These are phyloP conservation scores for Termitomyces titanicus DNA, from an alignment of 768 basidiomycete species.

Conservation along the genomic window DNA sequence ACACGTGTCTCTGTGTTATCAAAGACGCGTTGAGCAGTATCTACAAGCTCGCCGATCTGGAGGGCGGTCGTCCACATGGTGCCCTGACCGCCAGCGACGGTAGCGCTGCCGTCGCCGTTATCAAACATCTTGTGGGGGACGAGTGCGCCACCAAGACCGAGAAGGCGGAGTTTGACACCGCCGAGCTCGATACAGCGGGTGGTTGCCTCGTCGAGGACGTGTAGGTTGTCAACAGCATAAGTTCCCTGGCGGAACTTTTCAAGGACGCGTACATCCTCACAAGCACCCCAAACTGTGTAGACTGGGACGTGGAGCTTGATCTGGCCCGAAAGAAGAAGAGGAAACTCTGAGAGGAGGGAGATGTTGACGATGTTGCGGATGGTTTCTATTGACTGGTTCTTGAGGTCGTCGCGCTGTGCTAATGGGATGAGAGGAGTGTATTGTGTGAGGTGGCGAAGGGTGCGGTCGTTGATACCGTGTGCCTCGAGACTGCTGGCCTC, in stretches of 20 bases:
- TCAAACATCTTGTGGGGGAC: conserved; percentile 95
- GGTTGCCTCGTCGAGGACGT: conserved; percentile 93
- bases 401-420: conserved; percentile 76
- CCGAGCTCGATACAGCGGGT: conserved; percentile 89
- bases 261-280: conserved; percentile 90
- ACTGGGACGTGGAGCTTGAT: conserved; percentile 91
- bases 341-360: conserved; percentile 89
- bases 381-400: conserved; percentile 63
- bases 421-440: conserved; percentile 92
- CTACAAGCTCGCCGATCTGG: conserved; percentile 96
- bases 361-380: conserved; percentile 76
- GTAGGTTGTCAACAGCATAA: conserved; percentile 85
- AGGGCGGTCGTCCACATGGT: conserved; percentile 99
- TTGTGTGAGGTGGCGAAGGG: conserved; percentile 91
- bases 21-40: conserved; percentile 92
- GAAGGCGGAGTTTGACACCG: conserved; percentile 87
- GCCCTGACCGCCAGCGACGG: conserved; percentile 97
- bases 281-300: conserved; percentile 96
- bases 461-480: conserved; percentile 79
- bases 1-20: conserved; percentile 93
- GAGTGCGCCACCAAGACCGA: conserved; percentile 95
- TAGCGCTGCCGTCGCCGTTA: conserved; percentile 89
- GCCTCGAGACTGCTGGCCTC: conserved; percentile 78
- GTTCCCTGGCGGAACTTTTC: conserved; percentile 88
- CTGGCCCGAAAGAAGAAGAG: conserved; percentile 83